phyloP scores from a whole-genome alignment of 371 early-diverging fungal species.

The Thermomucor indicae-seudaticae region DNA sequence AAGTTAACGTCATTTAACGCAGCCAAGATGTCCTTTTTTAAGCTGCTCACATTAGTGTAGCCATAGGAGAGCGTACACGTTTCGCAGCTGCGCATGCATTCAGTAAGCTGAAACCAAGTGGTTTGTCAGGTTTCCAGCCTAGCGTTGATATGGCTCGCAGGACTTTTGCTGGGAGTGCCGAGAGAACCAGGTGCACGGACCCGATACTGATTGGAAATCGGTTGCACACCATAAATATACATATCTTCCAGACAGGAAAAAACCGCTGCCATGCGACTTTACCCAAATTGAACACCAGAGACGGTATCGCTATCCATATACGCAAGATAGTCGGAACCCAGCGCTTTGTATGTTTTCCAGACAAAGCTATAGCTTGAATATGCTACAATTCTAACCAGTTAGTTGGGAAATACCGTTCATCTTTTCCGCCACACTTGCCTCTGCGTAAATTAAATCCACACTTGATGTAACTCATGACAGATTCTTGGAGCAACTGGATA shows the following conservation, averaged over 20 bases:
- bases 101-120: constrained; percentile 51
- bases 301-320: constrained; percentile 45
- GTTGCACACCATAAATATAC: too few relatives aligned
- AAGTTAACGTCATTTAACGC: neutral
- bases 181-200: constrained; percentile 54
- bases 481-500: constrained; percentile 54
- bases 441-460: constrained; percentile 47
- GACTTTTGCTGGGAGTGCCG: constrained; percentile 54
- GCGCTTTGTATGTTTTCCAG: constrained; percentile 45
- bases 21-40: neutral
- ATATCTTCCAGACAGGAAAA: too few relatives aligned
- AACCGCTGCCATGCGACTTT: too few relatives aligned
- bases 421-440: too few relatives aligned
- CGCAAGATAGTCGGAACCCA: constrained; percentile 29
- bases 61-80: constrained; percentile 51
- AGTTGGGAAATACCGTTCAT: too few relatives aligned
- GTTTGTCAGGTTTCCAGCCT: constrained; percentile 56
- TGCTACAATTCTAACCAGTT: too few relatives aligned
- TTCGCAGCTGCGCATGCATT: constrained; percentile 44
- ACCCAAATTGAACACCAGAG: constrained; percentile 50
- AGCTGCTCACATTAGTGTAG: constrained; percentile 42
- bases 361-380: constrained; percentile 40
- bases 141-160: constrained; percentile 44
- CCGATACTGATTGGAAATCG: too few relatives aligned
- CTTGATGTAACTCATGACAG: constrained; percentile 56